Evolutionary conservation across 768 basidiomycete genomes (phyloP), one percentile per base, ranked within the genome.

Genomic region (Russula earlei): DNA sequence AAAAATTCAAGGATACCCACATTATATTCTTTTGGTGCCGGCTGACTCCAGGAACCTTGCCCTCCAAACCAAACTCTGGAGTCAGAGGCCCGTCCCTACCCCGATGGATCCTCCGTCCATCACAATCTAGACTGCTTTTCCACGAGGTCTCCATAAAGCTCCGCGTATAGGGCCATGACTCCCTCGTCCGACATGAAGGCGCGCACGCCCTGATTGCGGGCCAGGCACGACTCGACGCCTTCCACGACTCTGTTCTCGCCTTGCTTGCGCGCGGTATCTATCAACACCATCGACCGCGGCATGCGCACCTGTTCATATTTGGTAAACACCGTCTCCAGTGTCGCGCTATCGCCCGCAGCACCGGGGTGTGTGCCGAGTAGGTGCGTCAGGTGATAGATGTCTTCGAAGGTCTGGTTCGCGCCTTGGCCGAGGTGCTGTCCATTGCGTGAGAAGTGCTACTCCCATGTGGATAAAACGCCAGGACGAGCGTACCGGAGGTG

Each of bases 391-490:
- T 68, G 67, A 54, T 70, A 70, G 24, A 70, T 64, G 58, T 76
- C 75, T 56, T 75, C 74, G 55, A 74, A 70, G 1, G 75, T 72
- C 61, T 75, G 74, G 60, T 75, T 75, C 10, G 75, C 74, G 27
- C 74, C 75, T 65, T 76, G 74, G 1, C 75, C 75, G 17, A 76
- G 68, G 55, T 76, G 75, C 74, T 75, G 54, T n/a, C 22, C 34
- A 17, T 45, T 4, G 27, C n/a, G 48, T 52, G 11, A 40, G 38
- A 14, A 33, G 46, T 20, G 40, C 34, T 12, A 12, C 42, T 36
- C 14, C 10, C n/a, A 4, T 36, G 27, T 22, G 2, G 20, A 22
- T 20, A 42, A 25, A 8, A 5, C 4, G 47, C 1, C 7, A 27
- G 22, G 5, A 15, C 10, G 20, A 17, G 6, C 74, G 47, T 56